Evolutionary conservation across 2,329 filamentous ascomycete species (phyloP).

Genomic region (Talaromyces atroroseus): DNA sequence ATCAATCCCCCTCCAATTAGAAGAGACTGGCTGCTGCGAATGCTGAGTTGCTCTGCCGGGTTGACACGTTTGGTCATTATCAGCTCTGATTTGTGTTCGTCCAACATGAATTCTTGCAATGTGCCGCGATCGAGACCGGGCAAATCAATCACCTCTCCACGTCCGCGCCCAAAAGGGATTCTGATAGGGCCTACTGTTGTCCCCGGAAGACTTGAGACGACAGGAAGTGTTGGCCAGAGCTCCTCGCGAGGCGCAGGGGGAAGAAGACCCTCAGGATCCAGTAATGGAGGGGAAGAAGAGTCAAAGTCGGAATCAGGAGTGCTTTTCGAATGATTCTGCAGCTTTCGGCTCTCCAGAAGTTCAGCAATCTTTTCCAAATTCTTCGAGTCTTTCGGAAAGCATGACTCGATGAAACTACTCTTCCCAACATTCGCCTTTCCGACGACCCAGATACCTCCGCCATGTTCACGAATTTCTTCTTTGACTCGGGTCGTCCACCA

Average conservation of each 20-base stretch:
- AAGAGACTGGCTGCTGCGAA: constrained; percentile 74
- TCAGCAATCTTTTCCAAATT: constrained; percentile 35
- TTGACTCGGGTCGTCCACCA: constrained; percentile 92
- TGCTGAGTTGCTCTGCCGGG: constrained; percentile 60
- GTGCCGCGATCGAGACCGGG: constrained; percentile 74
- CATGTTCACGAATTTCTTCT: constrained; percentile 75
- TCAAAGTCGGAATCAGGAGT: background rate
- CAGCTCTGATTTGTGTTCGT: constrained; percentile 60
- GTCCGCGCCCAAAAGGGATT: constrained; percentile 78
- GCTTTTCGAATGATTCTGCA: constrained; percentile 15
- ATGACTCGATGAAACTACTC: constrained; percentile 78
- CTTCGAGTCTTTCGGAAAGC: constrained; percentile 71
- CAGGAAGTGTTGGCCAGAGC: constrained; percentile 74
- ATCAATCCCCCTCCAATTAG: constrained; percentile 81
- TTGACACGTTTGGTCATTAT: constrained; percentile 73
- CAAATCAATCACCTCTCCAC: constrained; percentile 87
- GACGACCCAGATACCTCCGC: constrained; percentile 89
- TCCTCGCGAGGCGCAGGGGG: constrained; percentile 70
- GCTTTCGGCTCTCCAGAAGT: constrained; percentile 25
- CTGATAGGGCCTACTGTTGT: constrained; percentile 95
- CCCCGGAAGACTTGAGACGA: constrained; percentile 80
- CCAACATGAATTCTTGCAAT: constrained; percentile 64
- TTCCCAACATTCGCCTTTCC: constrained; percentile 99
- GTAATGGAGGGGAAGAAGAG: constrained; percentile 7
- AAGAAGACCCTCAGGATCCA: constrained; percentile 51